These are phyloP conservation scores for Nitzschia sp. DNA, from an alignment of 108 stramenopile genomes.

Conservation along the genomic window DNA sequence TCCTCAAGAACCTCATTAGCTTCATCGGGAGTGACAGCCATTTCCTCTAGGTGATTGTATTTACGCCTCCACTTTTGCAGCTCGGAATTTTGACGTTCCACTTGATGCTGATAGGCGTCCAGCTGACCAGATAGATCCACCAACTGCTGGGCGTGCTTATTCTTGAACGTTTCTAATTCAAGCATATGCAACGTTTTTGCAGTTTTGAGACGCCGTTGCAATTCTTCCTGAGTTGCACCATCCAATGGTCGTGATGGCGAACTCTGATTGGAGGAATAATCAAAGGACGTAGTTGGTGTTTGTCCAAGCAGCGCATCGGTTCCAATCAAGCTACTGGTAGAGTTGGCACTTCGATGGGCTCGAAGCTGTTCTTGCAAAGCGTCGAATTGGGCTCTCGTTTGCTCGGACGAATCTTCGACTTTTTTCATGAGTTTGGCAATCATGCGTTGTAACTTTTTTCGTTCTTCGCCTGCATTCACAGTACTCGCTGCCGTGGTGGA, in stretches of 20 bases:
- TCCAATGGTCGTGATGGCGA: not conserved
- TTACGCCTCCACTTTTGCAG: constrained; percentile 10
- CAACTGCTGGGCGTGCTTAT: constrained; percentile 5
- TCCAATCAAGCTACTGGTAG: too few relatives aligned
- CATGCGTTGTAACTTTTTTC: constrained; percentile 11
- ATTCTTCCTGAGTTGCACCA: not conserved
- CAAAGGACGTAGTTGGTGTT: not conserved
- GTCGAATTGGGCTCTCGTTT: constrained; percentile 10
- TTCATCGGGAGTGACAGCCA: constrained; percentile 11
- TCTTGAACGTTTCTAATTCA: constrained; percentile 19
- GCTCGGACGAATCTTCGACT: not conserved
- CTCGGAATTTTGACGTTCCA: constrained; percentile 12
- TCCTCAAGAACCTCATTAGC: constrained; percentile 11
- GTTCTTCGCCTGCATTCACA: not conserved
- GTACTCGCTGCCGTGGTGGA: not conserved
- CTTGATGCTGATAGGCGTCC: constrained; percentile 19
- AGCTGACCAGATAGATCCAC: constrained; percentile 15
- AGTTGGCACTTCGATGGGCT: not conserved
- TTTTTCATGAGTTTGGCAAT: constrained; percentile 3
- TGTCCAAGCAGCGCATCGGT: not conserved
- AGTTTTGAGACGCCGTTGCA: constrained; percentile 6
- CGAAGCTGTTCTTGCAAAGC: constrained; percentile 1
- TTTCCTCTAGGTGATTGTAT: constrained; percentile 13
- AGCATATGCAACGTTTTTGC: constrained; percentile 5
- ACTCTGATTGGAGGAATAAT: not conserved